Conservation (phyloP, 805 yeast species). For the Maudiozyma turicensis region DNA sequence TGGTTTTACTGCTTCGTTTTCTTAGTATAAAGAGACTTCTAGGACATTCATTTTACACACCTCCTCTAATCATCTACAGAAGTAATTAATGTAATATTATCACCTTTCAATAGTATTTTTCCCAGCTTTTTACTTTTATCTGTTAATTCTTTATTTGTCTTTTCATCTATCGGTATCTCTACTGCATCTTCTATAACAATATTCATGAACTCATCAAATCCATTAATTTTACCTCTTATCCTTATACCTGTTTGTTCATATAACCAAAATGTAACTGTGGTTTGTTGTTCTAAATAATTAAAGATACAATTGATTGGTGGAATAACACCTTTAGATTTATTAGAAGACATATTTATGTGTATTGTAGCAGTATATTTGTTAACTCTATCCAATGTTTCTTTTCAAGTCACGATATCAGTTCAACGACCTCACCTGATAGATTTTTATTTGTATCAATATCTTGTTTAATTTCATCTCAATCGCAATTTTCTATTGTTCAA, state of each 20-base stretch:
- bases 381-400: too few species aligned
- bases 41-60: too few species aligned
- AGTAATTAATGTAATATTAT: conserved; percentile 72
- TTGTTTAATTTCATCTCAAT: too few species aligned
- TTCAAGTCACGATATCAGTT: too few species aligned
- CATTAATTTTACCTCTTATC: conserved; percentile 75
- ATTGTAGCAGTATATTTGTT: too few species aligned
- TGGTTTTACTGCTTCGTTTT: too few species aligned
- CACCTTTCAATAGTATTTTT: conserved; percentile 79
- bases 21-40: too few species aligned
- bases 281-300: conserved; percentile 74
- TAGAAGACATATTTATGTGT: conserved; percentile 13
- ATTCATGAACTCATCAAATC: conserved; percentile 98
- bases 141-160: conserved; percentile 22
- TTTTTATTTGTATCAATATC: too few species aligned
- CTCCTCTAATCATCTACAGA: conserved; percentile 9
- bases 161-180: conserved; percentile 51
- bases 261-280: conserved; percentile 77
- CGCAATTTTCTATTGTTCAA: too few species aligned
- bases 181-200: conserved; percentile 50
- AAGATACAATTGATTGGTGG: conserved; percentile 92
- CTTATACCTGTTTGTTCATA: conserved; percentile 73
- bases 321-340: conserved; percentile 34
- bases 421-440: too few species aligned
- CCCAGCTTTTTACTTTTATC: conserved; percentile 44